Percentiles rank a stretch among this genome's conserved stretches.
Evolutionary conservation across 306 rosid species (phyloP).

Genomic region (Rubus idaeus): DNA sequence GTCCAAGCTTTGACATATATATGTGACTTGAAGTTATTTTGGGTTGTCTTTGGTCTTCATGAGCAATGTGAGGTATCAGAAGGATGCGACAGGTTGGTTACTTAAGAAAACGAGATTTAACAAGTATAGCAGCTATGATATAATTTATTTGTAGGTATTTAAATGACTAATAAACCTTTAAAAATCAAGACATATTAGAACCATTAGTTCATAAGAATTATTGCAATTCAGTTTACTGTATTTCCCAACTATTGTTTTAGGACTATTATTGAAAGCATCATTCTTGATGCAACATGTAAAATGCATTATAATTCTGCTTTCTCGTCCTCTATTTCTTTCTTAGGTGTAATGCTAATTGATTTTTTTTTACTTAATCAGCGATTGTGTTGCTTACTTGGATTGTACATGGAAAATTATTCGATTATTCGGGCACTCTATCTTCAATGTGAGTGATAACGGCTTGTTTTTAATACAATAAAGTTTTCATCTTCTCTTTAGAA

Average conservation of each 20-base stretch:
- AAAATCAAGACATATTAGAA: background rate
- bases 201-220: background rate
- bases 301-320: background rate
- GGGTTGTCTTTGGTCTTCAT: slow-evolving; percentile 74
- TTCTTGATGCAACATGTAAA: background rate
- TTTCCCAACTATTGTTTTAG: background rate
- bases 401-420: slow-evolving; percentile 61
- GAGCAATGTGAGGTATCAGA: slow-evolving; percentile 59
- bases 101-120: background rate
- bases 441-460: slow-evolving; percentile 53
- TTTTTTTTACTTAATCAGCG: slow-evolving; percentile 38
- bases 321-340: background rate
- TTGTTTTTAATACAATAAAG: slow-evolving; percentile 25
- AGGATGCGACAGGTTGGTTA: slow-evolving; percentile 64
- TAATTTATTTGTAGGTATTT: background rate
- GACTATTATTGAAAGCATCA: background rate
- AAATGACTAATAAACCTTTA: background rate
- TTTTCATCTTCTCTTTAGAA: background rate
- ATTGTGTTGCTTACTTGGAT: slow-evolving; percentile 58
- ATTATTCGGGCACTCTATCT: slow-evolving; percentile 50
- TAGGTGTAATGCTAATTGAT: background rate
- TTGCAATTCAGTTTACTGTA: background rate
- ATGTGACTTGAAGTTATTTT: slow-evolving; percentile 66
- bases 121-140: background rate
- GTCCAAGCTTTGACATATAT: slow-evolving; percentile 75